phyloP scores from a whole-genome alignment of 805 yeast species.

The Pichia thaimueangensis region DNA sequence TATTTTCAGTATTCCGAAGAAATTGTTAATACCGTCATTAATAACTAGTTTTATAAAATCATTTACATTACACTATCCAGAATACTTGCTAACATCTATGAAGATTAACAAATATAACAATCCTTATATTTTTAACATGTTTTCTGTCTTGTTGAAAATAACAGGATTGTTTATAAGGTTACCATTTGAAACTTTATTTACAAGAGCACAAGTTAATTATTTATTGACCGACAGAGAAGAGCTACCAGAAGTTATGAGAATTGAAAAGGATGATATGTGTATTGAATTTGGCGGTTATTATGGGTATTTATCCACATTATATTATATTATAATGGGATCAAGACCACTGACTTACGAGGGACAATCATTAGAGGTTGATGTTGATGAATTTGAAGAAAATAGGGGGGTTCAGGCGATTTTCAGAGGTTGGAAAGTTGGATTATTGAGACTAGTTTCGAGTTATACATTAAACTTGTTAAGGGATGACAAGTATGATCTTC shows the following conservation, averaged over 20 bases:
- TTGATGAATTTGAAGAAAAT: constrained; percentile 33
- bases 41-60: constrained; percentile 25
- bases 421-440: constrained; percentile 90
- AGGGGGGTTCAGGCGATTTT: constrained; percentile 50
- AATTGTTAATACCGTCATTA: constrained; percentile 60
- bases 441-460: constrained; percentile 69
- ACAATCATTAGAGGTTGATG: constrained; percentile 23
- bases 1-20: constrained; percentile 45
- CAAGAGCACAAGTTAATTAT: constrained; percentile 76
- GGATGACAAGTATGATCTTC: constrained; percentile 37
- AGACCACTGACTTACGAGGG: constrained; percentile 26
- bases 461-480: constrained; percentile 69
- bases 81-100: constrained; percentile 54
- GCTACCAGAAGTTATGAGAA: constrained; percentile 37
- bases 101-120: constrained; percentile 63
- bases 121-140: constrained; percentile 52
- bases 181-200: constrained; percentile 80
- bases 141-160: constrained; percentile 54
- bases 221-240: constrained; percentile 34
- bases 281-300: constrained; percentile 51
- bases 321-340: constrained; percentile 38
- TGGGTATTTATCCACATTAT: constrained; percentile 50
- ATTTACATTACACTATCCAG: constrained; percentile 27
- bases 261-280: constrained; percentile 45
- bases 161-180: constrained; percentile 67